Evolutionary conservation across 2,329 filamentous ascomycete genomes (phyloP).

Genomic region (Aspergillus sp.): DNA sequence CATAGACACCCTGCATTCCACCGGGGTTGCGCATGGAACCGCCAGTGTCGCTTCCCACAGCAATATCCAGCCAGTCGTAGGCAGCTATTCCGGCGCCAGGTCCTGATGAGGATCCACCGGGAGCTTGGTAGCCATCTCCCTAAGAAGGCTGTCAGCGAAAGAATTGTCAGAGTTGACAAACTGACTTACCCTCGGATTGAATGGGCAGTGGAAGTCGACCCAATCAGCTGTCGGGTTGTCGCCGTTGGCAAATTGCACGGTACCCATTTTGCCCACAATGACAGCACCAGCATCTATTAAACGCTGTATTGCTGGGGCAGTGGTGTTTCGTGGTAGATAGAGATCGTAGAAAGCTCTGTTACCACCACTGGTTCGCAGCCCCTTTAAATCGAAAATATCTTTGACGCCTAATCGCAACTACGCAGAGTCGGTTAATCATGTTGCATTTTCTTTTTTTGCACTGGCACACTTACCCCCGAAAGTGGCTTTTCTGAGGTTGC

Average conservation of each 20-base stretch:
- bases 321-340: slow-evolving; percentile 41
- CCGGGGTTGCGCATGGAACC: not conserved
- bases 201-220: slow-evolving; percentile 27
- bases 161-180: too few species aligned
- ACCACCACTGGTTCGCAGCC: slow-evolving; percentile 50
- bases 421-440: too few species aligned
- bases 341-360: slow-evolving; percentile 54
- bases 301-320: slow-evolving; percentile 46
- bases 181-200: slow-evolving; percentile 18
- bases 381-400: slow-evolving; percentile 55
- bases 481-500: slow-evolving; percentile 40
- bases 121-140: slow-evolving; percentile 31
- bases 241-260: slow-evolving; percentile 21
- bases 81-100: slow-evolving; percentile 22
- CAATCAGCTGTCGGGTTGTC: slow-evolving; percentile 15
- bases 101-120: slow-evolving; percentile 18
- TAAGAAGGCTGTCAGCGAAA: too few species aligned
- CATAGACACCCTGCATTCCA: not conserved
- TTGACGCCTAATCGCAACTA: slow-evolving; percentile 51
- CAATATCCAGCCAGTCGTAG: slow-evolving; percentile 42
- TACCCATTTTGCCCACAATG: slow-evolving; percentile 24
- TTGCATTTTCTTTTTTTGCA: too few species aligned
- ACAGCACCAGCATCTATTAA: slow-evolving; percentile 54
- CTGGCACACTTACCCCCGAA: slow-evolving; percentile 41
- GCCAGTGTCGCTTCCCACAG: slow-evolving; percentile 32